A percentile compares a stretch with the other conserved stretches of the same genome.
Evolutionary conservation across 441 rosid genomes (phyloP).

Genomic region (Brassica balearica): DNA sequence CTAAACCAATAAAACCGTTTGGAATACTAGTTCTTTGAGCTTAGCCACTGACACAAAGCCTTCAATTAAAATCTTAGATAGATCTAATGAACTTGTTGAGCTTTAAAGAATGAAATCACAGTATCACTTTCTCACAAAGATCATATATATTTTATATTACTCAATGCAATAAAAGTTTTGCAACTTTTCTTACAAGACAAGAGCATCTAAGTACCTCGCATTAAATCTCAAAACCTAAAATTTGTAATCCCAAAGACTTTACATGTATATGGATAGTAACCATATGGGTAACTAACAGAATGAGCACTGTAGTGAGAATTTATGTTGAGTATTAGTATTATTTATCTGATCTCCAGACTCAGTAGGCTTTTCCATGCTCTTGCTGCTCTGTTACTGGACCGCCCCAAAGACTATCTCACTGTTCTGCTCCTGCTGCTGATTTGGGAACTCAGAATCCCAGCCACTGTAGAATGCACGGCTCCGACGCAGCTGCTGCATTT

Average conservation of each 20-base stretch:
- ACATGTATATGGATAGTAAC: constrained; percentile 52
- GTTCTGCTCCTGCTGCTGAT: constrained; percentile 71
- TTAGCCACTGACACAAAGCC: not conserved
- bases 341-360: constrained; percentile 53
- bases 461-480: constrained; percentile 74
- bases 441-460: constrained; percentile 68
- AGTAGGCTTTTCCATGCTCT: constrained; percentile 54
- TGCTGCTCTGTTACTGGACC: constrained; percentile 68
- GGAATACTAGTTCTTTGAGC: not conserved
- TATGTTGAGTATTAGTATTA: constrained; percentile 55
- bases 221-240: constrained; percentile 46
- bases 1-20: not conserved
- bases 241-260: constrained; percentile 29
- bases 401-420: constrained; percentile 47
- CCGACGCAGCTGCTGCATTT: constrained; percentile 82
- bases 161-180: constrained; percentile 32
- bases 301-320: constrained; percentile 51
- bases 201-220: constrained; percentile 20
- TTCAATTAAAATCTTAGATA: too few species aligned
- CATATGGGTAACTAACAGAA: constrained; percentile 51
- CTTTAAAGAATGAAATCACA: constrained; percentile 34
- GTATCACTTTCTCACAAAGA: not conserved
- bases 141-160: constrained; percentile 10
- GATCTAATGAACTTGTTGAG: not conserved
- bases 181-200: constrained; percentile 31